Evolutionary conservation across 208 protist genomes (phyloP).

Genomic region (Leishmania gerbilli): DNA sequence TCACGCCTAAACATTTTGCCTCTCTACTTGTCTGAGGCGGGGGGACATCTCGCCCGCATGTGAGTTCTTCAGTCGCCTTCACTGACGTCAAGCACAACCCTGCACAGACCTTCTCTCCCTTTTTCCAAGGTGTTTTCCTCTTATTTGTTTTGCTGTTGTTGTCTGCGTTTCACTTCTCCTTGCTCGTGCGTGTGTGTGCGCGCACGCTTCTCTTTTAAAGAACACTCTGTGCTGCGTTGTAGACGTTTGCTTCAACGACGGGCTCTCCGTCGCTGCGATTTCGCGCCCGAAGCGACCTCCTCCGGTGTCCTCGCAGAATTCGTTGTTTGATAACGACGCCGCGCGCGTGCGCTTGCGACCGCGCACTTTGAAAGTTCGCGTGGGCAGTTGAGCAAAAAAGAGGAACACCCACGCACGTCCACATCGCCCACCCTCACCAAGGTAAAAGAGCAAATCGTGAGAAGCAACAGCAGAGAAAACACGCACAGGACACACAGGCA

Average conservation of each 20-base stretch:
- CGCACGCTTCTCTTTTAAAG: background rate
- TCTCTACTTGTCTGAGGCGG: background rate
- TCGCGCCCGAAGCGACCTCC: background rate
- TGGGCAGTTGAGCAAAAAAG: background rate
- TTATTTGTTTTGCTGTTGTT: conserved; percentile 7
- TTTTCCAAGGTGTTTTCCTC: background rate
- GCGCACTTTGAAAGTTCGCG: background rate
- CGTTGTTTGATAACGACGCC: background rate
- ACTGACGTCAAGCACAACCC: background rate
- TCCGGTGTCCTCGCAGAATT: background rate
- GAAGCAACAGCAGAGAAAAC: background rate
- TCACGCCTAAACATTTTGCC: background rate
- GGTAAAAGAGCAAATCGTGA: too few relatives aligned
- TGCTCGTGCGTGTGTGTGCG: background rate
- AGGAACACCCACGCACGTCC: background rate
- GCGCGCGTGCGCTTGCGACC: background rate
- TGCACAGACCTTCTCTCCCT: background rate
- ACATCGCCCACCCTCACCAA: background rate
- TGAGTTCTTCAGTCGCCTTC: background rate
- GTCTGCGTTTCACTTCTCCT: background rate
- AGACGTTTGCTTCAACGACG: background rate
- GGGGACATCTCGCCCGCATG: background rate
- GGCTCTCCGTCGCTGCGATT: background rate
- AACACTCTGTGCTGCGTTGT: background rate
- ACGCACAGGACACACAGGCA: background rate